Base-by-base conservation (phyloP, 352 stramenopile species). In the Phytophthora ohioensis region DNA sequence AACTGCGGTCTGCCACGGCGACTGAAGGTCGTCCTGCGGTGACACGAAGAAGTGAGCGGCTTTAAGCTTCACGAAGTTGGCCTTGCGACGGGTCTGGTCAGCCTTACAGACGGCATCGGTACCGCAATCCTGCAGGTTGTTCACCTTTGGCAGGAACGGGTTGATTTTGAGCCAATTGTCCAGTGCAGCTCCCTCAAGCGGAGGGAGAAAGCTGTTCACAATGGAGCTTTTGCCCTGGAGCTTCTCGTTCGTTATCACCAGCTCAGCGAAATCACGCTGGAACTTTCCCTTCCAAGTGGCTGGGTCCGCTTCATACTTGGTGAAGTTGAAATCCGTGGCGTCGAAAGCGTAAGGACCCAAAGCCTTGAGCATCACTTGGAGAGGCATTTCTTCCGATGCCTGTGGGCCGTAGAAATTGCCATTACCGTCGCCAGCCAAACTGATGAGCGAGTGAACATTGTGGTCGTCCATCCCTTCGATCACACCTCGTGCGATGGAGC, bases 381-480 rank as follows among this genome's bases (percentile, higher is more conserved):
- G 68, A 2, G 79, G 79, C 9, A 76, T 46, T 0, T 31, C 51
- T 11, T 90, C 81, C 11, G 54, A 65, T 1, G 62, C 41, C 43
- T 90, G 79, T 4, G 82, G 80, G 2, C 78, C 80, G 55, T 78
- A 85, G 52, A 90, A 87, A 58, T 81, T 79, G 35, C 82, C 82
- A 39, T 88, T 86, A 2, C 76, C 68, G 1, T 73, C 68, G 1
- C 80, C 80, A 5, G 82, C 78, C 41, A 90, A 52, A 27, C 71
- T 84, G 55, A 90, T 74, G 59, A 78, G 75, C 36, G 71, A 81
- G 57, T 84, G 70, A 1, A 81, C 76, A 2, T 80, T 81, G 75
- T 87, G 82, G 65, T 87, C 70, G 48, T 90, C 78, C 82, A 84
- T 85, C 17, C 84, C 71, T 63, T 88, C 80, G 12, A 88, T 61